phyloP scores from a whole-genome alignment of 768 basidiomycete species.

The Russula emetica region DNA sequence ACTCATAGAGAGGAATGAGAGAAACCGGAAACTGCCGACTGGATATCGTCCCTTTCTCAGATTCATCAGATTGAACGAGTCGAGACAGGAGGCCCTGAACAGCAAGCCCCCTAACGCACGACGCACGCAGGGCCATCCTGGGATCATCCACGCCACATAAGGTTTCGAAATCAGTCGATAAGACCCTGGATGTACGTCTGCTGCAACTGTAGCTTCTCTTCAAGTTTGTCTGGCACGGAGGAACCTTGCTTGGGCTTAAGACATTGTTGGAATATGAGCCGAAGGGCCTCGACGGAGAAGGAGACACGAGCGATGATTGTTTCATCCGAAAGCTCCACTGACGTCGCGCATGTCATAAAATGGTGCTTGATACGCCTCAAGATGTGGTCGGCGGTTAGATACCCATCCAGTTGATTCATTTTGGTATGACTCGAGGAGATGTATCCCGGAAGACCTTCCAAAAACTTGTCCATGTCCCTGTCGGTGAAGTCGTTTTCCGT shows the following conservation, averaged over 20 bases:
- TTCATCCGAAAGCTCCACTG: slow-evolving; percentile 7
- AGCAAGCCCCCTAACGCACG: slow-evolving; percentile 7
- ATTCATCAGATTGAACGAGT: neutral
- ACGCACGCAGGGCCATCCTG: slow-evolving; percentile 5
- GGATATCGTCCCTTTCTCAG: neutral
- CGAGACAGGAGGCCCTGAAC: slow-evolving; percentile 4
- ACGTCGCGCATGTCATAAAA: slow-evolving; percentile 15
- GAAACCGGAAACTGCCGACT: neutral
- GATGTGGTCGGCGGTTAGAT: neutral
- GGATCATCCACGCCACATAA: neutral
- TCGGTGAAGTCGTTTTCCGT: slow-evolving; percentile 13
- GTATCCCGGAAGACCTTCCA: slow-evolving; percentile 17
- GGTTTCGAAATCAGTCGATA: neutral
- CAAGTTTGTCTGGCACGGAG: neutral
- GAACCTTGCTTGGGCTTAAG: neutral
- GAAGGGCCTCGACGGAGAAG: slow-evolving; percentile 7
- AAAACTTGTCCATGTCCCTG: slow-evolving; percentile 16
- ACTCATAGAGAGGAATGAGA: slow-evolving; percentile 6
- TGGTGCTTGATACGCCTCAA: slow-evolving; percentile 11
- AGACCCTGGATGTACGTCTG: neutral
- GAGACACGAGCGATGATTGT: slow-evolving; percentile 5
- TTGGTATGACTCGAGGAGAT: slow-evolving; percentile 10
- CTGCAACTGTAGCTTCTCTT: neutral
- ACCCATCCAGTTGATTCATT: neutral
- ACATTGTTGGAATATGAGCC: slow-evolving; percentile 7